A percentile compares a stretch with the other conserved stretches of the same genome.
These are phyloP conservation scores for Tolypocladium tundrense DNA, from an alignment of 2,329 filamentous ascomycete species.

Conservation along the genomic window DNA sequence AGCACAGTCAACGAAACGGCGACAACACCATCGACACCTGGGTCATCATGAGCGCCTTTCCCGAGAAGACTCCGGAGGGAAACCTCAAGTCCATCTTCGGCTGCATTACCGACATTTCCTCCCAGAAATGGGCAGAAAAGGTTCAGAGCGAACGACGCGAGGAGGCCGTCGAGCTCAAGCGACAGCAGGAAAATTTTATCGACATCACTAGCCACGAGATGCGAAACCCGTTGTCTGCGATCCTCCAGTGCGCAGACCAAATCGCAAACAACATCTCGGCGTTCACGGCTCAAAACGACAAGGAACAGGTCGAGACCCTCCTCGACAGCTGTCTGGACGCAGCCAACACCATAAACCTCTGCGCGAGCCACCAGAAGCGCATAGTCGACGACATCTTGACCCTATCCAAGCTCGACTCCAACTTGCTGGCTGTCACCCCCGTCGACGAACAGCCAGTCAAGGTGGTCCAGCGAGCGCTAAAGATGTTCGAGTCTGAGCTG, in stretches of 20 bases:
- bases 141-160: slow-evolving; percentile 68
- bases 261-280: slow-evolving; percentile 43
- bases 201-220: slow-evolving; percentile 68
- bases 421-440: slow-evolving; percentile 59
- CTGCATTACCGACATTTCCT: slow-evolving; percentile 75
- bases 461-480: slow-evolving; percentile 58
- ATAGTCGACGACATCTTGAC: slow-evolving; percentile 61
- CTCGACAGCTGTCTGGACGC: slow-evolving; percentile 56
- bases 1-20: slow-evolving; percentile 52
- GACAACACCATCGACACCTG: slow-evolving; percentile 57
- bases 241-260: slow-evolving; percentile 68
- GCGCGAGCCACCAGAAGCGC: slow-evolving; percentile 67
- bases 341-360: slow-evolving; percentile 71
- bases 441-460: slow-evolving; percentile 59
- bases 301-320: slow-evolving; percentile 35
- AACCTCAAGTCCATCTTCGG: slow-evolving; percentile 66
- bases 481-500: slow-evolving; percentile 72
- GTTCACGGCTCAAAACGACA: slow-evolving; percentile 25
- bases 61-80: slow-evolving; percentile 55
- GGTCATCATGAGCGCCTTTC: slow-evolving; percentile 68
- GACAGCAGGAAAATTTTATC: slow-evolving; percentile 61
- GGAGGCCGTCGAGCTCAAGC: slow-evolving; percentile 72
- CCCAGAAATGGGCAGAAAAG: slow-evolving; percentile 76
- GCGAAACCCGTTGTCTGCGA: slow-evolving; percentile 65
- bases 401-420: slow-evolving; percentile 60